Evolutionary conservation across 805 yeast species (phyloP).

Genomic region (Blastobotrys americana): DNA sequence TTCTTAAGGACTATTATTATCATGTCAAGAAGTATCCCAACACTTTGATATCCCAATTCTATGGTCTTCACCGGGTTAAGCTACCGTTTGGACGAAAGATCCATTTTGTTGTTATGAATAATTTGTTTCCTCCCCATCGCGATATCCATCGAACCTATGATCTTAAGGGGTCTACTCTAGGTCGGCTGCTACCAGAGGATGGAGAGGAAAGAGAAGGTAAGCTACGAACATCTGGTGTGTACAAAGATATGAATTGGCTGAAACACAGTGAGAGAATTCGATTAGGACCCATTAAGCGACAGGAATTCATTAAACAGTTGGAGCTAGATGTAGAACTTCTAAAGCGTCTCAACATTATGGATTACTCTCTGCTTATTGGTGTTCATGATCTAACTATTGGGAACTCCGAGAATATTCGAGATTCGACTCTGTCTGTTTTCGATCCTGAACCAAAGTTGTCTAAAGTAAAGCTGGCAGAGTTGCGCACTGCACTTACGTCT

Average conservation of each 20-base stretch:
- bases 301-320: slow-evolving; percentile 59
- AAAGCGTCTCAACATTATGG: slow-evolving; percentile 81
- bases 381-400: slow-evolving; percentile 68
- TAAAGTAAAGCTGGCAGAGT: slow-evolving; percentile 26
- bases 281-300: slow-evolving; percentile 66
- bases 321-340: slow-evolving; percentile 67
- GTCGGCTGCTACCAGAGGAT: slow-evolving; percentile 41
- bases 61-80: slow-evolving; percentile 89
- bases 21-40: slow-evolving; percentile 82
- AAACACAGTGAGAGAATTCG: slow-evolving; percentile 55
- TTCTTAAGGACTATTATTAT: slow-evolving; percentile 65
- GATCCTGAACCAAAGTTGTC: slow-evolving; percentile 24
- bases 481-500: slow-evolving; percentile 27
- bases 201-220: slow-evolving; percentile 14
- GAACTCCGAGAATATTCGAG: slow-evolving; percentile 37
- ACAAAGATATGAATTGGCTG: slow-evolving; percentile 87
- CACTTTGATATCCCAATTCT: slow-evolving; percentile 88
- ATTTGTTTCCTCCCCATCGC: slow-evolving; percentile 87
- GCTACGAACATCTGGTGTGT: slow-evolving; percentile 37
- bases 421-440: slow-evolving; percentile 30
- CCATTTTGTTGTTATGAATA: slow-evolving; percentile 94
- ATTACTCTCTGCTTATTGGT: slow-evolving; percentile 84
- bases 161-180: slow-evolving; percentile 87
- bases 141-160: slow-evolving; percentile 83
- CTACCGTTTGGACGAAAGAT: slow-evolving; percentile 79